A percentile compares a stretch with the other conserved stretches of the same genome.
phyloP scores from a whole-genome alignment of 2,329 filamentous ascomycete species.

The Aulographum hederae region DNA sequence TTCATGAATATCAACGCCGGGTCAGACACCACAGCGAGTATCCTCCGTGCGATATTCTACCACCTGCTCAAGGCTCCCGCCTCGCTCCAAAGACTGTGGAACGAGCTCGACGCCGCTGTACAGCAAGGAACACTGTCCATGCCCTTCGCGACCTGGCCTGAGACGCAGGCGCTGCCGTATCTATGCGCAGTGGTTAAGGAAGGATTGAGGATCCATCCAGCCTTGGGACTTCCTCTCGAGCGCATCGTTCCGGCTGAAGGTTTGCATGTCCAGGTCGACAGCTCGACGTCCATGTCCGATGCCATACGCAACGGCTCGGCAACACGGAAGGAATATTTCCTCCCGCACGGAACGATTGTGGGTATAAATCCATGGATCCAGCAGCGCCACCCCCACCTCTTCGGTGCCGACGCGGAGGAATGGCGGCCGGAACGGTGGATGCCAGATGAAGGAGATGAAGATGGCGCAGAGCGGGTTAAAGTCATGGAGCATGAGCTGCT shows the following conservation, averaged over 20 bases:
- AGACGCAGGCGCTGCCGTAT: constrained; percentile 5
- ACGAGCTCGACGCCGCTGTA: constrained; percentile 9
- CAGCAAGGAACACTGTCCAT: constrained; percentile 4
- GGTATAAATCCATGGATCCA: constrained; percentile 18
- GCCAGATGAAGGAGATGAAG: not conserved
- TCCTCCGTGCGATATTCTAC: constrained; percentile 19
- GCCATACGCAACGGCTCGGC: constrained; percentile 5
- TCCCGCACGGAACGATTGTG: constrained; percentile 14
- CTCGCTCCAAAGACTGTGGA: constrained; percentile 8
- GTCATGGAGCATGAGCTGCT: constrained; percentile 1
- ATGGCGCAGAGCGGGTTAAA: no score
- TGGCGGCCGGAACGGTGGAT: constrained; percentile 19
- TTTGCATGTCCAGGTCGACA: not conserved
- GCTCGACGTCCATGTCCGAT: constrained; percentile 10
- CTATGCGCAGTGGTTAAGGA: constrained; percentile 13
- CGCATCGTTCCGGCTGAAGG: constrained; percentile 10
- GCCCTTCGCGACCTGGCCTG: not conserved
- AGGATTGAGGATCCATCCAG: constrained; percentile 11
- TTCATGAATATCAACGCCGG: constrained; percentile 18
- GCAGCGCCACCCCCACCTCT: constrained; percentile 12
- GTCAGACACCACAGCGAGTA: constrained; percentile 18
- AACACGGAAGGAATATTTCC: no score
- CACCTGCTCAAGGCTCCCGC: constrained; percentile 13
- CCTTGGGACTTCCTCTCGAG: constrained; percentile 9
- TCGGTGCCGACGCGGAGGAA: constrained; percentile 13